Evolutionary conservation across 306 rosid species (phyloP).

Genomic region (Begonia masoniana): DNA sequence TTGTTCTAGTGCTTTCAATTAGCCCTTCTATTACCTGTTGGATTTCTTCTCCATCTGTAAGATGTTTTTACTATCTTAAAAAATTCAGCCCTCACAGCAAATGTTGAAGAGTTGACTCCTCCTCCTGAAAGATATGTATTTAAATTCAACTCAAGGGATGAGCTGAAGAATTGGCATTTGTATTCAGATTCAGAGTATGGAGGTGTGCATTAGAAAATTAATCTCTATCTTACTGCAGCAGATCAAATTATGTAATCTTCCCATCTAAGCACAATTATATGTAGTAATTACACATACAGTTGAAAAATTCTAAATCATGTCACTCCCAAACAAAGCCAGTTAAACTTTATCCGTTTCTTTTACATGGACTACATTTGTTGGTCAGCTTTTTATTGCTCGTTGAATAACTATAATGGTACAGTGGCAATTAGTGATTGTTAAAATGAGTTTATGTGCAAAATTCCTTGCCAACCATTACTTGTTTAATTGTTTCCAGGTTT

Average conservation of each 20-base stretch:
- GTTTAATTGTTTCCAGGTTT: slow-evolving; percentile 39
- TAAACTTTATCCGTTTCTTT: no score
- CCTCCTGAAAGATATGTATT: slow-evolving; percentile 71
- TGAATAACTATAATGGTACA: no score
- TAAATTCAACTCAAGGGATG: slow-evolving; percentile 69
- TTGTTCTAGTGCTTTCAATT: no score
- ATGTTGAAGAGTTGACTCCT: slow-evolving; percentile 74
- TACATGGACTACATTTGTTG: no score
- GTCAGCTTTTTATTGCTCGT: no score
- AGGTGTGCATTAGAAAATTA: slow-evolving; percentile 24
- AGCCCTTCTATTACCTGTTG: neutral
- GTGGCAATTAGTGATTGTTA: no score
- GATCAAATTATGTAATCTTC: no score
- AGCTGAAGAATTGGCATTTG: slow-evolving; percentile 77
- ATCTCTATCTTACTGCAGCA: neutral
- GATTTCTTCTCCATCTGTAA: neutral
- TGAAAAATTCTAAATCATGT: no score
- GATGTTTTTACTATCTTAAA: slow-evolving; percentile 4
- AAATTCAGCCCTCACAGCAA: slow-evolving; percentile 48
- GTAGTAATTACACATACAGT: no score
- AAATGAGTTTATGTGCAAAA: no score
- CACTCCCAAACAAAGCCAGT: no score
- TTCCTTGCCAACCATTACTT: neutral
- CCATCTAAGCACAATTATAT: neutral
- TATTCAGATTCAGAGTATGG: slow-evolving; percentile 92